Evolutionary conservation across 23 red algal genomes (phyloP).

Genomic region (Gracilariopsis chorda): DNA sequence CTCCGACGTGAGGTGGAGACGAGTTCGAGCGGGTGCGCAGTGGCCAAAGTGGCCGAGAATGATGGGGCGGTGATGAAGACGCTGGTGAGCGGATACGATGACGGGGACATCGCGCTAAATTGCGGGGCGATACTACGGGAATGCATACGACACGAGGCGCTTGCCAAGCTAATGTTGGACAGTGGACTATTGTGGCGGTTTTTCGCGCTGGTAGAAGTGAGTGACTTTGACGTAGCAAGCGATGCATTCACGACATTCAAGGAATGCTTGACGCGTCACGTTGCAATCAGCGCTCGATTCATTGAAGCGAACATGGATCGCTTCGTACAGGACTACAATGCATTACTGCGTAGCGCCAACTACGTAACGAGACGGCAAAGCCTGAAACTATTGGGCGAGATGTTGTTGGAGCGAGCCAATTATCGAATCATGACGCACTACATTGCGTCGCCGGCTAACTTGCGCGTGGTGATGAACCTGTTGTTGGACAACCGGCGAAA

Average conservation of each 20-base stretch:
- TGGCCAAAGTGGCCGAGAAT: slow-evolving; percentile 28
- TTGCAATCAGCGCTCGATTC: slow-evolving; percentile 74
- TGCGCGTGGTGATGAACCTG: slow-evolving; percentile 96
- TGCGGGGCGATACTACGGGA: slow-evolving; percentile 94
- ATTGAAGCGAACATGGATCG: slow-evolving; percentile 77
- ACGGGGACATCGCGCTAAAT: slow-evolving; percentile 72
- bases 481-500: slow-evolving; percentile 87
- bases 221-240: slow-evolving; percentile 96
- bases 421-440: slow-evolving; percentile 94
- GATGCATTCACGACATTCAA: slow-evolving; percentile 95
- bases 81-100: slow-evolving; percentile 73
- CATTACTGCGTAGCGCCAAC: slow-evolving; percentile 75
- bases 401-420: slow-evolving; percentile 90
- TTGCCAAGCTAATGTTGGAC: slow-evolving; percentile 68
- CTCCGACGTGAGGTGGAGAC: slow-evolving; percentile 66
- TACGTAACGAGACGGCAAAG: slow-evolving; percentile 90
- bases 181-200: slow-evolving; percentile 80
- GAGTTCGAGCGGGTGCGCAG: background rate
- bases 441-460: slow-evolving; percentile 82
- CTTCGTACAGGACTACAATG: slow-evolving; percentile 80
- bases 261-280: slow-evolving; percentile 79
- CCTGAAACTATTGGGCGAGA: slow-evolving; percentile 89
- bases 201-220: slow-evolving; percentile 79
- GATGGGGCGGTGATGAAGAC: slow-evolving; percentile 44
- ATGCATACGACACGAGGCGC: slow-evolving; percentile 73